Conservation (phyloP, 1,139 yeast genomes). For the Saccharomyces pastorianus region DNA sequence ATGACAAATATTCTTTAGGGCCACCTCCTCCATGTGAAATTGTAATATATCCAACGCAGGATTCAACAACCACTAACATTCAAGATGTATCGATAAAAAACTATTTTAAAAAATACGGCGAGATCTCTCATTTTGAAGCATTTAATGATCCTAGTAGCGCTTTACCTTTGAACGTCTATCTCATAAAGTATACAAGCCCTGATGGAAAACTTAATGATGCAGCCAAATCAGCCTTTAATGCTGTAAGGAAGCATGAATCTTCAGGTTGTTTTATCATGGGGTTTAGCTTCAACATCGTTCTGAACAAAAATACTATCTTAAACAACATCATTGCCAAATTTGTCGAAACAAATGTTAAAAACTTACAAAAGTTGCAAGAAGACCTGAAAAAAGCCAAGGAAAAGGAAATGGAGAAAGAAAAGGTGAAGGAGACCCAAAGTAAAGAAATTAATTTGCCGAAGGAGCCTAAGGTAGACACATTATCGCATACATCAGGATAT, state of each 20-base stretch:
- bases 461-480: not conserved
- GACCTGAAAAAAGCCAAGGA: constrained; percentile 12
- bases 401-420: constrained; percentile 7
- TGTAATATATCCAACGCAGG: constrained; percentile 56
- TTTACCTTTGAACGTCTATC: constrained; percentile 69
- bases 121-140: constrained; percentile 47
- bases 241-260: constrained; percentile 30
- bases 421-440: constrained; percentile 1
- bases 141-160: constrained; percentile 70
- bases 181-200: constrained; percentile 55
- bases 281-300: constrained; percentile 20
- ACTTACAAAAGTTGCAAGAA: constrained; percentile 12
- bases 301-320: constrained; percentile 19
- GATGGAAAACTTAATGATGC: constrained; percentile 35
- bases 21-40: constrained; percentile 67
- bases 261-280: constrained; percentile 33
- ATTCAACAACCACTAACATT: constrained; percentile 32
- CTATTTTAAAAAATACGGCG: constrained; percentile 59
- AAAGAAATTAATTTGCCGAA: not conserved
- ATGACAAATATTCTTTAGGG: constrained; percentile 68
- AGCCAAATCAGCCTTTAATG: constrained; percentile 39
- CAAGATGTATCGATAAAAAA: constrained; percentile 34
- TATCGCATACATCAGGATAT: constrained; percentile 3
- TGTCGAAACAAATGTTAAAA: constrained; percentile 20
- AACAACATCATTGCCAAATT: constrained; percentile 20